Evolutionary conservation across 78 protist species (phyloP).

Genomic region (Neovahlkampfia damariscottae): DNA sequence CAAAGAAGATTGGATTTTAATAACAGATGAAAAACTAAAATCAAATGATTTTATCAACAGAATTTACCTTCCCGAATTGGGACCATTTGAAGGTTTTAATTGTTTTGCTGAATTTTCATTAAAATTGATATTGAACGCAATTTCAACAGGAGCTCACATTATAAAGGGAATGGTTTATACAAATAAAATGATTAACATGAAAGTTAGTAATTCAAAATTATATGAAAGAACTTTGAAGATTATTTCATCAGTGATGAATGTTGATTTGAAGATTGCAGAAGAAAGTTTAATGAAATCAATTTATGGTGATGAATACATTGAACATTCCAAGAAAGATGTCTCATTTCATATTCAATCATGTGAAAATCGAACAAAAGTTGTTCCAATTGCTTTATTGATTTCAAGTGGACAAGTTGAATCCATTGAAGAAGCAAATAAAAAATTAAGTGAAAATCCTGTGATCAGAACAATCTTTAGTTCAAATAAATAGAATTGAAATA

Average conservation of each 20-base stretch:
- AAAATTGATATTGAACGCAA: constrained; percentile 44
- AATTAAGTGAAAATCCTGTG: neutral
- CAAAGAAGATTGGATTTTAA: neutral
- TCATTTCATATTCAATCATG: neutral
- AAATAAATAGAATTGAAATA: too few species aligned
- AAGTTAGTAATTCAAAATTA: constrained; percentile 58
- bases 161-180: constrained; percentile 46
- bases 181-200: constrained; percentile 67
- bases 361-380: neutral
- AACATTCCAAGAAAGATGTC: neutral
- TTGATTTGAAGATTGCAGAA: neutral
- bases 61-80: neutral
- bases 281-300: neutral
- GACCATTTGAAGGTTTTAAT: too few species aligned
- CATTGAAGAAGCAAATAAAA: neutral
- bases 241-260: neutral
- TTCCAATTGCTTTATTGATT: constrained; percentile 1
- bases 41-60: neutral
- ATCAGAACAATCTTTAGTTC: too few species aligned
- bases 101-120: constrained; percentile 36
- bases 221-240: constrained; percentile 48
- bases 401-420: neutral
- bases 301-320: neutral
- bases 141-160: constrained; percentile 67
- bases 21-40: neutral